A percentile compares a stretch with the other conserved stretches of the same genome.
phyloP scores from a whole-genome alignment of 169 alveolate species.

The Nephromyces sp. region DNA sequence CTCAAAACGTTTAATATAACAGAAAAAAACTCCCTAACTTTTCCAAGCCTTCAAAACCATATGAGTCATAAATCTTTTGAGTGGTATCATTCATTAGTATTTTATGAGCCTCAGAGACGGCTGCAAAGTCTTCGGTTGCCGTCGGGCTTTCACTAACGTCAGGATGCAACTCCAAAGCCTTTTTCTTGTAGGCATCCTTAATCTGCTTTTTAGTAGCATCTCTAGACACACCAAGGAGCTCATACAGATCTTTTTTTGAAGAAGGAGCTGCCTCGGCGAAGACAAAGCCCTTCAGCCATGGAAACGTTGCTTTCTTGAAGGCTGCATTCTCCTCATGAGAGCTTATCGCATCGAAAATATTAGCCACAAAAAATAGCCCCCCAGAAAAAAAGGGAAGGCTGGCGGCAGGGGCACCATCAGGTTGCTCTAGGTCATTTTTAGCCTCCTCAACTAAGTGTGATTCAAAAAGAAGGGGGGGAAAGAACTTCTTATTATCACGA shows the following conservation, averaged over 20 bases:
- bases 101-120: constrained; percentile 79
- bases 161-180: constrained; percentile 74
- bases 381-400: too few species aligned
- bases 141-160: constrained; percentile 63
- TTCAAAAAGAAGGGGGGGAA: too few species aligned
- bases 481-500: too few species aligned
- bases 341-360: too few species aligned
- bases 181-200: constrained; percentile 70
- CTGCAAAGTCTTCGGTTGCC: constrained; percentile 59
- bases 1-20: not conserved
- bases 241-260: constrained; percentile 29
- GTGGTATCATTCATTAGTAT: constrained; percentile 72
- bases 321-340: too few species aligned
- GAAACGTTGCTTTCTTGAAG: too few species aligned
- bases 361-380: too few species aligned
- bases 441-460: too few species aligned
- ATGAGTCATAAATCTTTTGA: constrained; percentile 38
- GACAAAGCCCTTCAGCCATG: too few species aligned
- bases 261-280: constrained; percentile 1
- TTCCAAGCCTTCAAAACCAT: constrained; percentile 31
- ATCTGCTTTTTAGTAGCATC: constrained; percentile 54
- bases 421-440: too few species aligned
- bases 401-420: too few species aligned
- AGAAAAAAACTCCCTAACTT: not conserved
- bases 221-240: constrained; percentile 41